Conservation (phyloP, 495 filamentous ascomycete species). For the Aspergillus diversus region DNA sequence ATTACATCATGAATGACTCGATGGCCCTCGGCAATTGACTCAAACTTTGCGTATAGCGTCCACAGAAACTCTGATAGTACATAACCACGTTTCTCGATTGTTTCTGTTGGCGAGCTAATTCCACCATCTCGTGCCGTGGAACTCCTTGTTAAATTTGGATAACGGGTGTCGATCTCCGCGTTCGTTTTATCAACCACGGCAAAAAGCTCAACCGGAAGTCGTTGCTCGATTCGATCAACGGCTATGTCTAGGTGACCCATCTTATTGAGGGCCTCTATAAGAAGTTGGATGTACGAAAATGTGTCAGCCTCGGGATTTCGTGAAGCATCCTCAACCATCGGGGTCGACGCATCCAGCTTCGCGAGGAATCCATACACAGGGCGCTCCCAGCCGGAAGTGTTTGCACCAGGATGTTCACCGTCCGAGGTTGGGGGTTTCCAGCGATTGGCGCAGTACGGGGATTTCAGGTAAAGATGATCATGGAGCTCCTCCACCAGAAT, state of each 20-base stretch:
- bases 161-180: slow-evolving; percentile 86
- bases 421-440: slow-evolving; percentile 70
- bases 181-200: slow-evolving; percentile 93
- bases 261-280: slow-evolving; percentile 87
- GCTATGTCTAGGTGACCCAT: slow-evolving; percentile 83
- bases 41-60: slow-evolving; percentile 95
- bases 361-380: slow-evolving; percentile 81
- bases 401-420: slow-evolving; percentile 61
- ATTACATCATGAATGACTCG: slow-evolving; percentile 91
- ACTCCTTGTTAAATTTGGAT: slow-evolving; percentile 70
- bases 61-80: slow-evolving; percentile 87
- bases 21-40: slow-evolving; percentile 94
- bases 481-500: slow-evolving; percentile 96
- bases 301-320: slow-evolving; percentile 94
- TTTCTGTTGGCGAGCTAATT: slow-evolving; percentile 62
- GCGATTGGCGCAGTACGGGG: slow-evolving; percentile 90
- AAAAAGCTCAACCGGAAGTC: slow-evolving; percentile 92
- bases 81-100: slow-evolving; percentile 72
- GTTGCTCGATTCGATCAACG: slow-evolving; percentile 86
- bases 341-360: slow-evolving; percentile 67
- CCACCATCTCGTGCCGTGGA: slow-evolving; percentile 52
- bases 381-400: slow-evolving; percentile 52
- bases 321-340: slow-evolving; percentile 83
- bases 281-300: slow-evolving; percentile 85
- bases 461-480: slow-evolving; percentile 96